Percentiles rank a stretch among this genome's conserved stretches.
Evolutionary conservation across 805 yeast species (phyloP).

Genomic region (Zygoascus biomembranicola): DNA sequence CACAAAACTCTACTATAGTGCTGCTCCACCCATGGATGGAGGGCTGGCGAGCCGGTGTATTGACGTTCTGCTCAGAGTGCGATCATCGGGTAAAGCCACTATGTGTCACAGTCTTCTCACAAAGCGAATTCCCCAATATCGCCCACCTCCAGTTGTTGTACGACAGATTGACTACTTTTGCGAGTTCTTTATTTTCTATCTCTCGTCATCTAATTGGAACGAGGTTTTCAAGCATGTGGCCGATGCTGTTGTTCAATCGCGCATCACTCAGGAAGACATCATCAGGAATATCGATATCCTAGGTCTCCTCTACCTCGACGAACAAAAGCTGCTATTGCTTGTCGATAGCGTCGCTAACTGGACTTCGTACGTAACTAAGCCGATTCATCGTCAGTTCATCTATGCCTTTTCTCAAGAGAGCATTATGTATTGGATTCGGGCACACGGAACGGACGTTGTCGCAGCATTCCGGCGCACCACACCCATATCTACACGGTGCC

Average conservation of each 20-base stretch:
- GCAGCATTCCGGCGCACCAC: conserved; percentile 3
- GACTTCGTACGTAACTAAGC: conserved; percentile 32
- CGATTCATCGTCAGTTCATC: conserved; percentile 39
- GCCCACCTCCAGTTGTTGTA: conserved; percentile 4
- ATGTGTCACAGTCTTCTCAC: neutral
- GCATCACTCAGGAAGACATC: neutral
- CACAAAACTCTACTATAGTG: conserved; percentile 6
- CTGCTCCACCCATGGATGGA: conserved; percentile 8
- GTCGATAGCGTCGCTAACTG: conserved; percentile 34
- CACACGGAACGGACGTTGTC: conserved; percentile 38
- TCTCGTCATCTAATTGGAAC: conserved; percentile 44
- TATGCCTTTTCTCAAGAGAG: conserved; percentile 40
- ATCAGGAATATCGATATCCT: conserved; percentile 41
- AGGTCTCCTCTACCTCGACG: conserved; percentile 36
- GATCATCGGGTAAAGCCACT: conserved; percentile 7
- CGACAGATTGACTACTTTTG: conserved; percentile 9
- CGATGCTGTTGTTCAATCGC: neutral
- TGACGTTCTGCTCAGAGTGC: conserved; percentile 8
- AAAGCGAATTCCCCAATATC: neutral
- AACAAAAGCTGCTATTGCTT: conserved; percentile 30
- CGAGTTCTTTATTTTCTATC: conserved; percentile 35
- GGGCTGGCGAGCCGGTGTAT: conserved; percentile 7
- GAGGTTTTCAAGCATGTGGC: conserved; percentile 29
- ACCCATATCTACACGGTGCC: conserved; percentile 8
- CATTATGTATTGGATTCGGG: conserved; percentile 41